These are phyloP conservation scores for Penicillium dipodomyicola DNA, from an alignment of 495 filamentous ascomycete species.

Conservation along the genomic window DNA sequence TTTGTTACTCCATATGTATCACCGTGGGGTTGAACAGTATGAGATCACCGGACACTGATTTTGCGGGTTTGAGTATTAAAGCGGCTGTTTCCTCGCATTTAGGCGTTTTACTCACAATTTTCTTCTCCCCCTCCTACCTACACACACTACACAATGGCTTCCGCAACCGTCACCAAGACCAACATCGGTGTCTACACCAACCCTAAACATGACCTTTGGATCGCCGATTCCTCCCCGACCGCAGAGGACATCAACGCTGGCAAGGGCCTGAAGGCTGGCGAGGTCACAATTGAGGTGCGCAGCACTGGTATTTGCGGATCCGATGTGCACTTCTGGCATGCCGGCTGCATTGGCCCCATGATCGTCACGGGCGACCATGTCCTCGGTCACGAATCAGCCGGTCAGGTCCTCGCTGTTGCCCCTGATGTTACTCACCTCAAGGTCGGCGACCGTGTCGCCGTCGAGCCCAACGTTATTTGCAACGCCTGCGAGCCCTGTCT, in stretches of 20 bases:
- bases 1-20: slow-evolving; percentile 12
- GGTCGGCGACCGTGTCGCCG: slow-evolving; percentile 80
- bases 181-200: slow-evolving; percentile 97
- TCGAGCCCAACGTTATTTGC: slow-evolving; percentile 91
- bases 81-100: slow-evolving; percentile 13
- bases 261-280: slow-evolving; percentile 67
- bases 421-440: slow-evolving; percentile 70
- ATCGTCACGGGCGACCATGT: slow-evolving; percentile 83
- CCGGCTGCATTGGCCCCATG: slow-evolving; percentile 91
- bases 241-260: slow-evolving; percentile 71
- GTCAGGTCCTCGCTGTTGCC: slow-evolving; percentile 76
- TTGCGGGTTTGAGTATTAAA: slow-evolving; percentile 23
- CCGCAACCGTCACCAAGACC: slow-evolving; percentile 55
- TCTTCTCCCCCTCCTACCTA: slow-evolving; percentile 1
- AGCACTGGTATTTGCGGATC: slow-evolving; percentile 95
- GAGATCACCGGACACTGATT: slow-evolving; percentile 14
- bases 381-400: slow-evolving; percentile 89
- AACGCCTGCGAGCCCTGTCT: slow-evolving; percentile 84
- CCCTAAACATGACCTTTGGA: slow-evolving; percentile 86
- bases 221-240: slow-evolving; percentile 71
- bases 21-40: slow-evolving; percentile 7
- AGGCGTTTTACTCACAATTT: slow-evolving; percentile 8
- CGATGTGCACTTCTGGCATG: slow-evolving; percentile 95
- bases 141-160: slow-evolving; percentile 29
- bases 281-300: slow-evolving; percentile 80